Evolutionary conservation across 1,284 basidiomycete genomes (phyloP).

Genomic region (Kwoniella shivajii): DNA sequence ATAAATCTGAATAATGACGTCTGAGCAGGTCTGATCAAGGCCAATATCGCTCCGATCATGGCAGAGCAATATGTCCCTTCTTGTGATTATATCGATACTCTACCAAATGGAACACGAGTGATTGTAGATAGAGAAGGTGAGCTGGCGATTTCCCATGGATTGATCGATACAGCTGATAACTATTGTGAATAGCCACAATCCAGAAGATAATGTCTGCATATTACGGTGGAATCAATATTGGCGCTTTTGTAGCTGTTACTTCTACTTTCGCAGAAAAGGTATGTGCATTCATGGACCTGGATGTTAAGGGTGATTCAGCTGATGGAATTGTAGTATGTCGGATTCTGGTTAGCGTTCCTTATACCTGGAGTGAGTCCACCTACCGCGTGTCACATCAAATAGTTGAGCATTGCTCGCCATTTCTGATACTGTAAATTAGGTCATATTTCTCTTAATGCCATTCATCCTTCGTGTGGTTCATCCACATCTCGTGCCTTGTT

Average conservation of each 20-base stretch:
- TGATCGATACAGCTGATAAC: background rate
- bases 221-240: constrained; percentile 33
- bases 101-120: constrained; percentile 21
- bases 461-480: constrained; percentile 15
- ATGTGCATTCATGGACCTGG: background rate
- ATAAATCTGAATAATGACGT: background rate
- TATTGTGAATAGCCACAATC: constrained; percentile 18
- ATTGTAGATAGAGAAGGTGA: constrained; percentile 26
- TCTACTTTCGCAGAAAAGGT: constrained; percentile 38
- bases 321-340: constrained; percentile 17
- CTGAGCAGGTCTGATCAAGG: constrained; percentile 25
- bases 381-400: background rate
- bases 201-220: constrained; percentile 35
- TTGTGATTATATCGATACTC: constrained; percentile 10
- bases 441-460: constrained; percentile 30
- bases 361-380: constrained; percentile 21
- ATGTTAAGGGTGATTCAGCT: no score
- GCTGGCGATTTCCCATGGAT: background rate
- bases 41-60: constrained; percentile 31
- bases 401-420: background rate
- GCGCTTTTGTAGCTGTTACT: constrained; percentile 27
- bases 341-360: constrained; percentile 29
- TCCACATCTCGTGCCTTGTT: constrained; percentile 14
- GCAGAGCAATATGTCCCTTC: constrained; percentile 24
- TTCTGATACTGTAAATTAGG: constrained; percentile 3